Base-by-base conservation (phyloP, 345 rosid genomes). In the Trapa incisa region DNA sequence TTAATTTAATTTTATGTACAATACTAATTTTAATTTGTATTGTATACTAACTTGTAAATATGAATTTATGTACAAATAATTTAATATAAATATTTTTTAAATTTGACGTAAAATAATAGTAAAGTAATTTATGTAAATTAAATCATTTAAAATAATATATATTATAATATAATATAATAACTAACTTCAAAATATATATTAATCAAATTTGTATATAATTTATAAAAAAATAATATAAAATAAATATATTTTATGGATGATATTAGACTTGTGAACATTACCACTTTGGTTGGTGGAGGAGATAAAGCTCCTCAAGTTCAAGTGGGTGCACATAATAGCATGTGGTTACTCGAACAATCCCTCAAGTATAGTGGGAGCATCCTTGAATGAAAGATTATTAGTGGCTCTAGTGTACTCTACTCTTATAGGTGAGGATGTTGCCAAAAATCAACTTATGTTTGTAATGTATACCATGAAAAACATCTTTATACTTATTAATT, bases 281-380 rank as follows among this genome's bases (percentile, higher is more conserved):
- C 81, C 89, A 77, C 71, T 88, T 97, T 53, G 77, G 86, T 8
- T 77, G 86, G 63, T 81, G 96, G 0, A 80, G 87, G 38, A 77
- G 87, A 10, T 78, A 86, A 50, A 85, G 95, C 67, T 89, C 0
- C 29, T 22, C 29, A 22, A 22, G 98, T 78, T 85, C 96, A 35
- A 92, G 74, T 38, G 92, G 83, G 71, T 89, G 91, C 8, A 91
- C 76, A 38, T 83, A 85, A 71, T 84, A 87, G 80, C 91, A 91
- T 37, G 89, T 79, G 1, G 85, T 72, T 14, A 87, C 71, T 0
- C 92, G 95, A 74, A 82, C 75, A n/a, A 78, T 80, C 52, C 85
- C 86, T 5, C 82, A 89, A 75, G 87, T 83, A 67, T 87, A 94
- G 47, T 89, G 96, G 35, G 83, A 39, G 42, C 85, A 80, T 64